These are phyloP conservation scores for Lactarius hatsudake DNA, from an alignment of 768 basidiomycete species.

Conservation along the genomic window DNA sequence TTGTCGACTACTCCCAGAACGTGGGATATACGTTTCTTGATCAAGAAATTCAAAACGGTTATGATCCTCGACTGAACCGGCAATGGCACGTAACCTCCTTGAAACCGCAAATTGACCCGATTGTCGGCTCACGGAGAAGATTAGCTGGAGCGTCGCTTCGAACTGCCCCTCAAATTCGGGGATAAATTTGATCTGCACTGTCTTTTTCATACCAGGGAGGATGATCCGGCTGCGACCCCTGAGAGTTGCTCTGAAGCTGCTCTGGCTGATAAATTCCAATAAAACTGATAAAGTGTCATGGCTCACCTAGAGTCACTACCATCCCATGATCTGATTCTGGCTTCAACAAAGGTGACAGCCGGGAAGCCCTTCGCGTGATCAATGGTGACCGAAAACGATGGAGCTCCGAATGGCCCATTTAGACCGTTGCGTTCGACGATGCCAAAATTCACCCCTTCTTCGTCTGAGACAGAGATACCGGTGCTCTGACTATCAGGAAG, in stretches of 20 bases:
- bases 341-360: slow-evolving; percentile 19
- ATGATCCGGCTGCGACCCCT: slow-evolving; percentile 1
- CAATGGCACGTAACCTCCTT: background rate
- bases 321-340: slow-evolving; percentile 1
- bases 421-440: slow-evolving; percentile 42
- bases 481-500: slow-evolving; percentile 49
- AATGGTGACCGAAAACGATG: slow-evolving; percentile 22
- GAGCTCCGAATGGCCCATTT: slow-evolving; percentile 14
- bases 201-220: slow-evolving; percentile 7
- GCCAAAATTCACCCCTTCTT: slow-evolving; percentile 48
- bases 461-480: slow-evolving; percentile 33
- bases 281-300: background rate
- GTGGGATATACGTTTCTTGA: background rate
- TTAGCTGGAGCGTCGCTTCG: slow-evolving; percentile 8
- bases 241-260: slow-evolving; percentile 10
- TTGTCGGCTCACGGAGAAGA: slow-evolving; percentile 5
- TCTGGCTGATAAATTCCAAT: background rate
- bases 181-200: slow-evolving; percentile 1
- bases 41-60: background rate
- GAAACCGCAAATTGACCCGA: background rate
- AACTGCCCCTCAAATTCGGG: slow-evolving; percentile 17
- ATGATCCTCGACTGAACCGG: slow-evolving; percentile 17
- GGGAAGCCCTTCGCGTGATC: slow-evolving; percentile 12
- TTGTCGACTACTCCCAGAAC: background rate
- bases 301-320: slow-evolving; percentile 17